These are phyloP conservation scores for Phytophthora europaea DNA, from an alignment of 352 stramenopile genomes.

Conservation along the genomic window DNA sequence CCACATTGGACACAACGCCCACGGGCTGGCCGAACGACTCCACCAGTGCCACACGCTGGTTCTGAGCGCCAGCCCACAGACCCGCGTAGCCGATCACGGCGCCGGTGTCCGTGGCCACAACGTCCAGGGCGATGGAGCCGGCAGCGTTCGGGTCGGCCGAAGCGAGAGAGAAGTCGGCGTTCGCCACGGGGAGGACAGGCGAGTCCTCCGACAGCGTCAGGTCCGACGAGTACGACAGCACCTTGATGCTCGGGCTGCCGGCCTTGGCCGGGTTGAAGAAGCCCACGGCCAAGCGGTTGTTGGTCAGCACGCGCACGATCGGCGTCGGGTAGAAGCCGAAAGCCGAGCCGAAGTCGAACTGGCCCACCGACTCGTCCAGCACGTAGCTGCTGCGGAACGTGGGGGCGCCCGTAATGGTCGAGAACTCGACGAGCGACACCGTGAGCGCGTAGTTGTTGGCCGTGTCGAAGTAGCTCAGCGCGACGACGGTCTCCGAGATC, in stretches of 20 bases:
- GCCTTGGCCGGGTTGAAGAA: slow-evolving; percentile 84
- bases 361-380: slow-evolving; percentile 62
- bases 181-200: slow-evolving; percentile 72
- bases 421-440: slow-evolving; percentile 76
- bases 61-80: slow-evolving; percentile 58
- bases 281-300: slow-evolving; percentile 67
- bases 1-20: slow-evolving; percentile 73
- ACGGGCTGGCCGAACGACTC: slow-evolving; percentile 78
- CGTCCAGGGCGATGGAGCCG: slow-evolving; percentile 65
- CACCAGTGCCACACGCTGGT: slow-evolving; percentile 78
- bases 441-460: slow-evolving; percentile 84
- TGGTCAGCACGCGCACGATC: slow-evolving; percentile 56
- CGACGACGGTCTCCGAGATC: slow-evolving; percentile 69
- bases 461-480: slow-evolving; percentile 75
- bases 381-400: slow-evolving; percentile 82
- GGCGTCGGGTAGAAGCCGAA: slow-evolving; percentile 80
- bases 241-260: slow-evolving; percentile 80
- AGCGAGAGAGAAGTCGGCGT: slow-evolving; percentile 74
- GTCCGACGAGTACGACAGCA: slow-evolving; percentile 74
- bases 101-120: slow-evolving; percentile 61
- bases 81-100: slow-evolving; percentile 71
- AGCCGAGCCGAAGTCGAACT: slow-evolving; percentile 76
- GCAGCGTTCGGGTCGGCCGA: slow-evolving; percentile 63
- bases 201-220: slow-evolving; percentile 61
- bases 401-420: slow-evolving; percentile 51